Evolutionary conservation across 257 asterid species (phyloP).

Genomic region (Leonotis leonurus): DNA sequence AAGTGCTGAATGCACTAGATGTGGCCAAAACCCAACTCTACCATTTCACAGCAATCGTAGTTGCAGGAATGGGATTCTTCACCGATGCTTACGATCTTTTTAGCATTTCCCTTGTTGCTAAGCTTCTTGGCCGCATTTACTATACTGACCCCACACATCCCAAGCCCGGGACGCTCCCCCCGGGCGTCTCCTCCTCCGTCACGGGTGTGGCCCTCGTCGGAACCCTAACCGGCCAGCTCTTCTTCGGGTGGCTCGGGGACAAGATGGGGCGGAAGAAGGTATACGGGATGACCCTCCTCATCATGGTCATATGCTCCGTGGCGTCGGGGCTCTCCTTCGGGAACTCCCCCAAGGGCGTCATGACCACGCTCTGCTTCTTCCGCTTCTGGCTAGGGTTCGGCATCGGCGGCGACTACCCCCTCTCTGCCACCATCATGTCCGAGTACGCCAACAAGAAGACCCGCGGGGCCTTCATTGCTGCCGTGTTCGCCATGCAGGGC

Average conservation of each 20-base stretch:
- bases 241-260: constrained; percentile 77
- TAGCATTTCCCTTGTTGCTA: constrained; percentile 35
- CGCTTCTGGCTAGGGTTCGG: constrained; percentile 39
- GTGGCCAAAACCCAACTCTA: constrained; percentile 54
- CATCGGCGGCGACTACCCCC: constrained; percentile 23
- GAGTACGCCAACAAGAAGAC: constrained; percentile 16
- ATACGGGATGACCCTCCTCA: constrained; percentile 49
- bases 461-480: constrained; percentile 13
- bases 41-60: constrained; percentile 54
- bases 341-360: constrained; percentile 29
- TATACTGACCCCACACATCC: constrained; percentile 14
- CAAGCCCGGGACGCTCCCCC: constrained; percentile 22
- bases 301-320: constrained; percentile 49
- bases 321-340: constrained; percentile 38
- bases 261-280: constrained; percentile 62
- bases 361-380: constrained; percentile 64
- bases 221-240: constrained; percentile 52
- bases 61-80: constrained; percentile 72
- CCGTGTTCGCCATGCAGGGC: constrained; percentile 23
- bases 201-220: constrained; percentile 65
- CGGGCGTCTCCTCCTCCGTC: constrained; percentile 36
- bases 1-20: constrained; percentile 60
- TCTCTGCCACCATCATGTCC: constrained; percentile 26
- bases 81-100: constrained; percentile 66
- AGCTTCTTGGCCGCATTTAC: constrained; percentile 47